Evolutionary conservation across 345 rosid species (phyloP).

Genomic region (Gossypium herbaceum): DNA sequence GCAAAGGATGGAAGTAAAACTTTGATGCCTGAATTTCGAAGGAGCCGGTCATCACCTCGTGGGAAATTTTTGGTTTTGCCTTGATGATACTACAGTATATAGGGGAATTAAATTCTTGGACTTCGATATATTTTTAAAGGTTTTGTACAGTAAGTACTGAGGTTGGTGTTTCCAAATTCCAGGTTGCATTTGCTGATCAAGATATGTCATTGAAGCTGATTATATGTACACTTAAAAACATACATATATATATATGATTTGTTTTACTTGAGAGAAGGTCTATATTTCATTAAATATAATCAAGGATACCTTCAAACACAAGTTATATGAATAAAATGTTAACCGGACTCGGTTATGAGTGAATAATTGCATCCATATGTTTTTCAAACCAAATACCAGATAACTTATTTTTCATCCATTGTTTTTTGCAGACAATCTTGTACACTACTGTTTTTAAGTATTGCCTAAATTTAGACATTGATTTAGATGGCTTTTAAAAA

Average conservation of each 20-base stretch:
- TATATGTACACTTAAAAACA: conserved; percentile 3
- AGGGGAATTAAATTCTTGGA: neutral
- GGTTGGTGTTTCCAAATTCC: neutral
- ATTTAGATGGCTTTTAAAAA: neutral
- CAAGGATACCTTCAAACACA: neutral
- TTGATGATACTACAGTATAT: conserved; percentile 22
- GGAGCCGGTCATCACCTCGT: conserved; percentile 62
- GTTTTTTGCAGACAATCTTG: neutral
- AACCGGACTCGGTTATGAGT: too few species aligned
- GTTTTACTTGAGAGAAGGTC: neutral
- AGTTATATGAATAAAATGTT: neutral
- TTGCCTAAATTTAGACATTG: neutral
- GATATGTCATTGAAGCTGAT: conserved; percentile 4
- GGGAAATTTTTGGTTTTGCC: conserved; percentile 52
- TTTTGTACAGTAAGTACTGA: conserved; percentile 6
- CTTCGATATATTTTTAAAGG: neutral
- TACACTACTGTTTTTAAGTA: neutral
- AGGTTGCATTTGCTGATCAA: neutral
- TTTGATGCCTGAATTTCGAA: conserved; percentile 45
- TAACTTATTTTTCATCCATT: neutral
- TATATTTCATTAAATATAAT: neutral
- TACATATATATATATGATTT: neutral
- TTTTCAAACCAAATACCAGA: neutral
- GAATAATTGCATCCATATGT: neutral
- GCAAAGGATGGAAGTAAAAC: conserved; percentile 40